Evolutionary conservation across 2,329 filamentous ascomycete genomes (phyloP).

Genomic region (Colletotrichum salicis): DNA sequence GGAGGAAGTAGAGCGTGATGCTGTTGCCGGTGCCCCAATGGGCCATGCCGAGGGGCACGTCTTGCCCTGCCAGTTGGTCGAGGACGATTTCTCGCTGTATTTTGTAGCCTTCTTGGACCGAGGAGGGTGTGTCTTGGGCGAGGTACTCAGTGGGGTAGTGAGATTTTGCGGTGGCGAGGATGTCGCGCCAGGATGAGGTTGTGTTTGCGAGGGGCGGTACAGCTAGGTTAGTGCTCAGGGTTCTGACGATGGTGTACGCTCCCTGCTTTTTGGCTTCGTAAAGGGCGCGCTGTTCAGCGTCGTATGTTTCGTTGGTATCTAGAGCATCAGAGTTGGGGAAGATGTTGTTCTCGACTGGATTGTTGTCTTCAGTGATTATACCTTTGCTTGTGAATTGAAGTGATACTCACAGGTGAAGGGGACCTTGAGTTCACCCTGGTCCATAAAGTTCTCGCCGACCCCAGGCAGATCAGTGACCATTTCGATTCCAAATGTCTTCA

Average conservation of each 20-base stretch:
- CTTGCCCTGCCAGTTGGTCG: slow-evolving; percentile 41
- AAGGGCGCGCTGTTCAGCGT: slow-evolving; percentile 44
- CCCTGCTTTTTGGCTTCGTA: slow-evolving; percentile 44
- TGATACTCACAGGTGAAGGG: slow-evolving; percentile 37
- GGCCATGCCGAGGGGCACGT: slow-evolving; percentile 42
- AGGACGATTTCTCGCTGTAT: slow-evolving; percentile 47
- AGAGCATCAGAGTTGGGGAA: slow-evolving; percentile 43
- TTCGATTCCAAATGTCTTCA: slow-evolving; percentile 51
- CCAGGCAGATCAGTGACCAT: slow-evolving; percentile 56
- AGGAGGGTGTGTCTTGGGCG: slow-evolving; percentile 43
- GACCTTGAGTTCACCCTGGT: slow-evolving; percentile 47
- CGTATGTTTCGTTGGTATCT: slow-evolving; percentile 46
- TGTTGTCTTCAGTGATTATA: neutral
- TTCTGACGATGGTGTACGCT: slow-evolving; percentile 44
- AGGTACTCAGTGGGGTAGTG: slow-evolving; percentile 46
- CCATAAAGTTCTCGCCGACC: slow-evolving; percentile 60
- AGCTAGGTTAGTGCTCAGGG: slow-evolving; percentile 43
- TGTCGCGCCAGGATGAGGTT: slow-evolving; percentile 41
- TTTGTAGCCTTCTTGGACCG: slow-evolving; percentile 50
- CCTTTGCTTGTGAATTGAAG: neutral
- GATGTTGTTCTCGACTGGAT: slow-evolving; percentile 39
- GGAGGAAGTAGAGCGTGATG: slow-evolving; percentile 47
- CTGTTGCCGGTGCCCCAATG: slow-evolving; percentile 46
- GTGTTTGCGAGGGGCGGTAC: slow-evolving; percentile 47
- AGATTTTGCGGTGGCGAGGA: slow-evolving; percentile 41